Evolutionary conservation across 1,139 yeast genomes (phyloP), one percentile per base, ranked within the genome.

Genomic region (Blastobotrys arbuscula): DNA sequence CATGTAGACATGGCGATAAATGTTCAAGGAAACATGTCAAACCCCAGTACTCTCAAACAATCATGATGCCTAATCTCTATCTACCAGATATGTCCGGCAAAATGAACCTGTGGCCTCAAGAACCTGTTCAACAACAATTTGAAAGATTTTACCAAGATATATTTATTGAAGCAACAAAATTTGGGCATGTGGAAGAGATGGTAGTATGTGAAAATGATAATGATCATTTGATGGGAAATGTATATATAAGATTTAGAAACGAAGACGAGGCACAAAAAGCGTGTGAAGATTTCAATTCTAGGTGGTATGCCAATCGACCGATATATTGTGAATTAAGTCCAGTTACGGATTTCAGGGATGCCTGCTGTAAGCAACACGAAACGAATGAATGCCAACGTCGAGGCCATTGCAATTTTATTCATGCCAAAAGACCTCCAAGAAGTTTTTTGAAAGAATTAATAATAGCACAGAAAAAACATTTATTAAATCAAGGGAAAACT

Each of bases 1-100:
- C 96, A 0, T 90, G 97, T 63, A 75, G 97, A 51, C 97, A 90
- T 64, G 97, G 97, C 1, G 92, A 84, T 53, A 84, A 82, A 59
- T 90, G 97, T 62, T 82, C 92, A 12, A 73, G 94, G 58, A 76
- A 75, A 50, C 97, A 90, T 63, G 72, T 77, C 37, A 76, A 77
- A 56, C 96, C 97, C 0, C 67, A 73, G n/a, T 67, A 71, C 39
- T 84, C 95, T 1, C 74, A 74, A 52, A 83, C 92, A 0, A 73
- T 89, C 2, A 70, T 85, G 39, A 72, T 87, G 52, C 75, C 84
- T 40, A 85, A 85, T 58, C 64, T 90, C 51, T 86, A 82, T 60
- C 81, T 78, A 54, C 82, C 84, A 56, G 68, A 64, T 16, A 59
- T 58, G 52, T 50, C 60, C 56, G 56, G 50, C 19, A 59, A 57